phyloP scores from a whole-genome alignment of 75 land plant species.

The Isoetes taiwanensis region DNA sequence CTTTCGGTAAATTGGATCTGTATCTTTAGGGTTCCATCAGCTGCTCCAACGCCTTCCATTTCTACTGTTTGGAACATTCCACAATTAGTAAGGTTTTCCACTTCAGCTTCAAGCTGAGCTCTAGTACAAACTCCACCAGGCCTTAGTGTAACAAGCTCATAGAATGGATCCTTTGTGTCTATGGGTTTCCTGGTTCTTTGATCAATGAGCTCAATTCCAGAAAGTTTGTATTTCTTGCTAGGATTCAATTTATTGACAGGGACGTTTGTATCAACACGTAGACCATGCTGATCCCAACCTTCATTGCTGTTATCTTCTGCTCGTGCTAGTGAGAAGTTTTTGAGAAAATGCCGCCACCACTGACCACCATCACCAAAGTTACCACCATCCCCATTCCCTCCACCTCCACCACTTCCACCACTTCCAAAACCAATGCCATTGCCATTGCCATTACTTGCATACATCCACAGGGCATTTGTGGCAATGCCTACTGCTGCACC shows the following conservation, averaged over 20 bases:
- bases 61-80: conserved; percentile 93
- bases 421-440: conserved; percentile 58
- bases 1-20: conserved; percentile 54
- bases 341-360: conserved; percentile 10
- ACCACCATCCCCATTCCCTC: conserved; percentile 33
- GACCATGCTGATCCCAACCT: conserved; percentile 73
- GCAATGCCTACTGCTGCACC: conserved; percentile 2
- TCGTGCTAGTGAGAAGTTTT: conserved; percentile 37
- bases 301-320: conserved; percentile 19
- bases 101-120: conserved; percentile 54
- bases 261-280: conserved; percentile 50
- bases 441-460: conserved; percentile 2
- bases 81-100: conserved; percentile 53
- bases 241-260: conserved; percentile 53
- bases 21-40: conserved; percentile 66
- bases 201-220: conserved; percentile 63
- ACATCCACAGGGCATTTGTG: neutral
- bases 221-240: conserved; percentile 56
- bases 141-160: conserved; percentile 73
- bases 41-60: conserved; percentile 52
- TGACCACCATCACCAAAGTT: conserved; percentile 21
- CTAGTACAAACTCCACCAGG: conserved; percentile 62
- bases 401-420: conserved; percentile 22
- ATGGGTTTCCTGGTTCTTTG: conserved; percentile 13
- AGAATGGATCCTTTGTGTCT: conserved; percentile 56